Base-by-base conservation (phyloP, 148 eudicot species). In the Rhododendron simsii region DNA sequence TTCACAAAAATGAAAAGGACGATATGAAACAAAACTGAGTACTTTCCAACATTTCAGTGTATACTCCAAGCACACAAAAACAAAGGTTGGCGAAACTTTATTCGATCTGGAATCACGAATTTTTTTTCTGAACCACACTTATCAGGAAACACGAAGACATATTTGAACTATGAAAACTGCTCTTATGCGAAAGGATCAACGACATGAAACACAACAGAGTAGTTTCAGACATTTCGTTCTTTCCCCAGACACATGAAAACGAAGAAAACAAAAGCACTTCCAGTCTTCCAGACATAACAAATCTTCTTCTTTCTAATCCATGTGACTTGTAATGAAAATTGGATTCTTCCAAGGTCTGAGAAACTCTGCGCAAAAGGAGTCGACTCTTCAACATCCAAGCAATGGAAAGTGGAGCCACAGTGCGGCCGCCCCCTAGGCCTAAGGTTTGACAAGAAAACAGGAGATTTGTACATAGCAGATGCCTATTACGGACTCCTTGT, bases 391-490 rank as follows among this genome's bases (percentile, higher is more conserved):
- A 94, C 96, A 16, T 95, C 99, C 37, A 95, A 95, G 89, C 99
- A 96, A 86, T 96, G 95, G 95, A 92, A 92, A 83, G 76, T 84
- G 0, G 99, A 96, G 50, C 45, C 85, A 37, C 20, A 35, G 21
- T 96, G 98, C 80, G 99, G 98, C 28, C 88, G 99, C 2, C 99
- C 99, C 78, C 89, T 96, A 28, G 99, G 98, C n/a, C 90, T 95
- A 28, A 88, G 98, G 81, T 95, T 96, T 75, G 91, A 95, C 89
- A 89, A 35, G 83, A 73, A 84, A 30, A 94, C 84, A 0, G 97
- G 98, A 8, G 87, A 94, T 14, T 89, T 95, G 80, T 96, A 96
- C 91, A 94, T 96, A 18, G 99, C 99, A 2, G 99, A 96, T 59
- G 96, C 99, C 2, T 93, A 96, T 53, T 90, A 90, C 65, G 99